Evolutionary conservation across 345 rosid species (phyloP).

Genomic region (Salix viminalis): DNA sequence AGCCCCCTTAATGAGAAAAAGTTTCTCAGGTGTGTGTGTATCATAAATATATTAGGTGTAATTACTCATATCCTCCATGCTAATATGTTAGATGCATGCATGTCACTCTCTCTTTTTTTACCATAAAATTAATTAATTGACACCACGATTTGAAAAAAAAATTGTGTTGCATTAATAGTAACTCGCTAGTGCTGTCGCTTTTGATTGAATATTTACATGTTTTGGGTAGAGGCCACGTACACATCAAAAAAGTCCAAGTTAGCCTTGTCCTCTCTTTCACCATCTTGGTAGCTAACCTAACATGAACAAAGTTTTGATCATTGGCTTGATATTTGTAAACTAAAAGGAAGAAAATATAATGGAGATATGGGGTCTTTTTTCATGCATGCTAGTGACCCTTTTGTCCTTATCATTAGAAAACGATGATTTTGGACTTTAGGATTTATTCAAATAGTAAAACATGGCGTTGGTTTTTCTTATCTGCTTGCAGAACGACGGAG

Average conservation of each 20-base stretch:
- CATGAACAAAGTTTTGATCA: constrained; percentile 16
- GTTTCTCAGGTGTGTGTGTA: constrained; percentile 57
- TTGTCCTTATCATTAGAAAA: constrained; percentile 19
- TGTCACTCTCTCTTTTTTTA: too few relatives aligned
- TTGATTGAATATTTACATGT: neutral
- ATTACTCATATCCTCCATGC: neutral
- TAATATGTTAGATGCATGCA: neutral
- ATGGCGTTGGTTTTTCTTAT: constrained; percentile 15
- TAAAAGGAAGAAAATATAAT: neutral
- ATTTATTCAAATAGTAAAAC: neutral
- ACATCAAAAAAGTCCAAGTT: constrained; percentile 6
- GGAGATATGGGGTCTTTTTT: neutral
- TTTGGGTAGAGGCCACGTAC: constrained; percentile 17
- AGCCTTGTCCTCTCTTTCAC: constrained; percentile 9
- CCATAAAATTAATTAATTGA: neutral
- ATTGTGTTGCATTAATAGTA: neutral
- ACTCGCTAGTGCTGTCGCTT: neutral
- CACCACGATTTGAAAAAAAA: too few relatives aligned
- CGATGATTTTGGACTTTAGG: constrained; percentile 17
- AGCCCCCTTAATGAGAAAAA: constrained; percentile 48
- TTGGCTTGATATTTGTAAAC: constrained; percentile 11
- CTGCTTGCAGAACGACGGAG: constrained; percentile 50
- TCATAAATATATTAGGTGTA: constrained; percentile 1
- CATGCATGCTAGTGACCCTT: constrained; percentile 14
- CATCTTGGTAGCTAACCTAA: constrained; percentile 58